Base-by-base conservation (phyloP, 176 grass and related monocot genomes). In the Poa annua region DNA sequence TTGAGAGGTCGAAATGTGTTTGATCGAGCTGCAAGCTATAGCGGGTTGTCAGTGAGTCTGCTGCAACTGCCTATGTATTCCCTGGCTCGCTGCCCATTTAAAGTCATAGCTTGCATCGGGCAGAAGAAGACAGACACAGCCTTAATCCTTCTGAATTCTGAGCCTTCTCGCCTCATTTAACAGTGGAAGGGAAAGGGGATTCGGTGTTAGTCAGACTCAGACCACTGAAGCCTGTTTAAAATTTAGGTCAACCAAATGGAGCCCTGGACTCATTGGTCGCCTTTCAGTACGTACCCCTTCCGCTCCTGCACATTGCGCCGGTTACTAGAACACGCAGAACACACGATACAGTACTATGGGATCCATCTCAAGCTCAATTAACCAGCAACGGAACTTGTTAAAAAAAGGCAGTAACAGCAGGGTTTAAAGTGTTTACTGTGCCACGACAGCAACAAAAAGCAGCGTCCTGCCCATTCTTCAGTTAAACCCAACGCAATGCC, bases 101-200 rank as follows among this genome's bases (percentile, higher is more conserved):
- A 75, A 81, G 82, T 60, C 16, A 33, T 80, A 54, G 71, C 71
- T 82, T 68, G 38, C 74, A 62, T 63, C n/a, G 24, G 13, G 71
- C 71, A 32, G 45, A 32, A 32, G 45, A 32, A 50, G 29, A 44
- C 32, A 29, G 29, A 13, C n/a, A 33, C 67, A 57, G 57, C 81
- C 62, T 73, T 79, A 66, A 17, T 47, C 42, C 42, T 33, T 51
- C 80, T 56, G n/a, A 82, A 9, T 25, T 63, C 53, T 45, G 65
- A 8, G 50, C 13, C n/a, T 16, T 54, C 48, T 53, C 63, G 57
- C 41, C 51, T 63, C 26, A 16, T 54, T 88, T 69, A 79, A 52
- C 52, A 34, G 32, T 32, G 66, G 35, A 71, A 52, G 15, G 12
- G 49, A 22, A 33, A 59, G 38, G 77, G 29, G 26, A 53, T 80